phyloP scores from a whole-genome alignment of 768 basidiomycete species.

The Daedaleopsis nitida region DNA sequence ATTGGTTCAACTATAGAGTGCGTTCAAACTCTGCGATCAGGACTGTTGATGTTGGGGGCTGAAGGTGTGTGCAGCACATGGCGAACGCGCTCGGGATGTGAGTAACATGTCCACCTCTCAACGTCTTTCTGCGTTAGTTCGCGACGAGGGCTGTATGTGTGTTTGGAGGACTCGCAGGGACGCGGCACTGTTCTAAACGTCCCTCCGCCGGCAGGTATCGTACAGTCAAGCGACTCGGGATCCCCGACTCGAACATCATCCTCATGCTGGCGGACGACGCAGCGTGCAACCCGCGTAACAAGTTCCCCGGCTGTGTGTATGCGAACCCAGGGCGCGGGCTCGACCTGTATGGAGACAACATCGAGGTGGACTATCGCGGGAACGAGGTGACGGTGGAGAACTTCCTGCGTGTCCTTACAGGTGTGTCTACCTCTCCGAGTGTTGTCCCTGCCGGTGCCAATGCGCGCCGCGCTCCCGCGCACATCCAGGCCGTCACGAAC shows the following conservation, averaged over 20 bases:
- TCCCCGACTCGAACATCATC: slow-evolving; percentile 98
- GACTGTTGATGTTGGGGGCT: background rate
- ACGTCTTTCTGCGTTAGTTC: background rate
- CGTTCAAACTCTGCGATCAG: slow-evolving; percentile 29
- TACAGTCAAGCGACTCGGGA: slow-evolving; percentile 95
- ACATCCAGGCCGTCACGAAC: slow-evolving; percentile 75
- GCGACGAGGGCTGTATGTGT: background rate
- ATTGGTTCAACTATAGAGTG: slow-evolving; percentile 99
- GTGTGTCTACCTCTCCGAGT: slow-evolving; percentile 43
- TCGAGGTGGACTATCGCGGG: slow-evolving; percentile 97
- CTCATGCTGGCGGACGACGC: slow-evolving; percentile 98
- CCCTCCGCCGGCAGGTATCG: slow-evolving; percentile 69
- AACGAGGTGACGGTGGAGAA: slow-evolving; percentile 99
- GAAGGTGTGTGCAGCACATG: slow-evolving; percentile 75
- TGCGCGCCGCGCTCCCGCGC: no score
- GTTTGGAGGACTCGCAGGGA: background rate
- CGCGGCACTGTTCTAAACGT: no score
- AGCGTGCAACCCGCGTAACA: slow-evolving; percentile 91
- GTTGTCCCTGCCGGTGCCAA: background rate
- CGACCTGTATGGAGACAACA: slow-evolving; percentile 94
- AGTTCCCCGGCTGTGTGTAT: slow-evolving; percentile 90
- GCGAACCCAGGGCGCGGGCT: slow-evolving; percentile 80
- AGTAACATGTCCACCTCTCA: slow-evolving; percentile 21
- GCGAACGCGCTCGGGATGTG: slow-evolving; percentile 97
- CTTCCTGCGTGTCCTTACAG: slow-evolving; percentile 89